Conservation (phyloP, 352 stramenopile genomes). For the Phytopythium helicoides region DNA sequence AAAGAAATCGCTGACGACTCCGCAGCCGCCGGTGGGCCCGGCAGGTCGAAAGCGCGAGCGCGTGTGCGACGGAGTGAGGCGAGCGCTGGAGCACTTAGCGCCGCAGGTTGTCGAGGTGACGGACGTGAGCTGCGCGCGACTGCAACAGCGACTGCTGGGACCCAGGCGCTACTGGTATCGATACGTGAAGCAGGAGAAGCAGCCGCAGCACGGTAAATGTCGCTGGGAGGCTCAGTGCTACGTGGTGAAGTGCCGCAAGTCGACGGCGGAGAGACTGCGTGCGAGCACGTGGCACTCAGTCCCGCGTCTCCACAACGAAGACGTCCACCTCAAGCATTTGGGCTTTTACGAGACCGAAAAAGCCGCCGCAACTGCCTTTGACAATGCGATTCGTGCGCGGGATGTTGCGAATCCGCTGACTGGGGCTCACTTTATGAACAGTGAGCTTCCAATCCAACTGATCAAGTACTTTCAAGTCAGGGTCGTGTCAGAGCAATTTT, state of each 20-base stretch:
- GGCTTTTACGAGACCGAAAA: constrained; percentile 66
- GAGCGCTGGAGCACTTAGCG: constrained; percentile 10
- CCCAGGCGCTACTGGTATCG: constrained; percentile 67
- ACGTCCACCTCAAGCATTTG: constrained; percentile 46
- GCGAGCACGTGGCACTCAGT: constrained; percentile 35
- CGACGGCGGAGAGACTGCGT: constrained; percentile 19
- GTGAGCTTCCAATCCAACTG: constrained; percentile 26
- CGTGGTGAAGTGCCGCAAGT: constrained; percentile 46
- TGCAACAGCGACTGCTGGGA: constrained; percentile 64
- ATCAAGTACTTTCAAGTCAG: constrained; percentile 43
- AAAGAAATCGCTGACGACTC: not conserved
- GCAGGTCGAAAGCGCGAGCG: constrained; percentile 21
- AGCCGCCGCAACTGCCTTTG: constrained; percentile 30
- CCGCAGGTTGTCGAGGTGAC: constrained; percentile 18
- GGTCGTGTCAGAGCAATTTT: constrained; percentile 52
- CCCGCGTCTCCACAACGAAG: constrained; percentile 28
- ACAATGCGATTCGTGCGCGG: constrained; percentile 30
- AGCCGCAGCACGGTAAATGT: constrained; percentile 30
- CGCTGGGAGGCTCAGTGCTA: constrained; percentile 63
- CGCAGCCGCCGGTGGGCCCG: constrained; percentile 3
- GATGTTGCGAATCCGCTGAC: constrained; percentile 47
- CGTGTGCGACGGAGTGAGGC: constrained; percentile 15
- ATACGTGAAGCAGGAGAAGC: constrained; percentile 64
- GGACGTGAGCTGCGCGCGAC: constrained; percentile 48
- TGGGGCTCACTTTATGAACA: constrained; percentile 13